These are phyloP conservation scores for Reticulascus tulasneorum DNA, from an alignment of 2,329 filamentous ascomycete species.

Conservation along the genomic window DNA sequence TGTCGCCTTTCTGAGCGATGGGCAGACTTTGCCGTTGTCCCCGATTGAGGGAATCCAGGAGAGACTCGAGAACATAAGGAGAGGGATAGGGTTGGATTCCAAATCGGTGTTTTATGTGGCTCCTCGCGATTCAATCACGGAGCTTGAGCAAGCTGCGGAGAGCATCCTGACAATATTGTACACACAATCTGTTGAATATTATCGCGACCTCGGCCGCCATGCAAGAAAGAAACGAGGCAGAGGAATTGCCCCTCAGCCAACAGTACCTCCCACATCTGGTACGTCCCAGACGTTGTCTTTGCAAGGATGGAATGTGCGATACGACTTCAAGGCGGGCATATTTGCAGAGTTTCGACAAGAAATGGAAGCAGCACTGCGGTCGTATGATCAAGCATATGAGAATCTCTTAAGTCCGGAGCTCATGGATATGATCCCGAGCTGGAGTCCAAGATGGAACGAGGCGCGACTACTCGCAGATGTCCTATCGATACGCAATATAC, in stretches of 20 bases:
- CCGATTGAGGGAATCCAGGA: conserved; percentile 63
- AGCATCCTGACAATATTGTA: conserved; percentile 71
- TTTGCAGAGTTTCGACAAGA: conserved; percentile 93
- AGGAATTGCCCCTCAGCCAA: conserved; percentile 73
- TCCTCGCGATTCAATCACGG: conserved; percentile 64
- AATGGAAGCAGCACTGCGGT: conserved; percentile 79
- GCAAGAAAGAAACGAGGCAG: conserved; percentile 81
- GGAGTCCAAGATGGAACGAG: conserved; percentile 88
- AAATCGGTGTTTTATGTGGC: conserved; percentile 85
- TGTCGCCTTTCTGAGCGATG: conserved; percentile 73
- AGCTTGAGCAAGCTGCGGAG: conserved; percentile 70
- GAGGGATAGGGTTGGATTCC: conserved; percentile 73
- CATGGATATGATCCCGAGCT: conserved; percentile 82
- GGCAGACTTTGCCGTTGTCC: conserved; percentile 38
- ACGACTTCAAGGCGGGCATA: conserved; percentile 88
- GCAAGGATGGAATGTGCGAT: conserved; percentile 87
- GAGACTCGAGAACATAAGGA: conserved; percentile 73
- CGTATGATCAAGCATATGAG: conserved; percentile 85
- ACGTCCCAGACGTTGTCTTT: conserved; percentile 82
- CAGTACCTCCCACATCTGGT: conserved; percentile 74
- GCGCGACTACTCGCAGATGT: conserved; percentile 83
- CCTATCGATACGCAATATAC: conserved; percentile 73
- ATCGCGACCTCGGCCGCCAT: conserved; percentile 90
- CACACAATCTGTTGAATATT: conserved; percentile 78
- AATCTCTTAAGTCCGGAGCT: conserved; percentile 77